Evolutionary conservation across 192 early-diverging fungal species (phyloP), one percentile per base, ranked within the genome.

Genomic region (Jimgerdemannia lactiflua): DNA sequence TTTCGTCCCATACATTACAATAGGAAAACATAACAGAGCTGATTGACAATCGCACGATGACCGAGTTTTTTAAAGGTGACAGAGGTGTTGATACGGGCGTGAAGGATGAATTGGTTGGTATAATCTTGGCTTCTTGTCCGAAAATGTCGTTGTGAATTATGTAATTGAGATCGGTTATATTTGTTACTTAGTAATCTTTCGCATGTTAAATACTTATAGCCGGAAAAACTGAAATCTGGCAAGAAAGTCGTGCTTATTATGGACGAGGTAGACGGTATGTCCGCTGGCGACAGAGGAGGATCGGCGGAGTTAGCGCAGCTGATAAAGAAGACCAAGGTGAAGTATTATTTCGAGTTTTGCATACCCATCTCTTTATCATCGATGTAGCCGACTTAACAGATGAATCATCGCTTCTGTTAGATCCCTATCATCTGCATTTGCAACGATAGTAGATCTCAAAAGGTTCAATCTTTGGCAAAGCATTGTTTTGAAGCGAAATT

Each of bases 261-360:
- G 98, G 98, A 99, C 84, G 98, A 99, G 79, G 96, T 98, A 1
- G 98, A 99, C 80, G 98, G 98, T 42, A 99, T 99, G 98, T 95
- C 96, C 4, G 92, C 89, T 44, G 97, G 97, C 29, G 98, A 99
- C 81, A 89, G 97, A 44, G 98, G 97, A 64, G 98, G 98, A 41
- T 84, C 82, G 3, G 88, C 89, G 0, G 95, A 98, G 79, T 84
- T 99, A 70, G 96, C 96, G 69, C 80, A 91, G 71, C 78, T 99
- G 65, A 95, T 99, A 70, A 97, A 95, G 78, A 96, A 93, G 71
- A 91, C 95, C 4, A 89, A 93, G 77, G 92, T 92, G 78, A 29
- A 70, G 59, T 69, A 4, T 20, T n/a, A 17, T 4, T 70, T 69
- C 42, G 8, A 39, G 10, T n/a, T 41, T 66, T 41, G 42, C 20